Base-by-base conservation (phyloP, 2,329 filamentous ascomycete species). In the Trichoderma guizhouense region DNA sequence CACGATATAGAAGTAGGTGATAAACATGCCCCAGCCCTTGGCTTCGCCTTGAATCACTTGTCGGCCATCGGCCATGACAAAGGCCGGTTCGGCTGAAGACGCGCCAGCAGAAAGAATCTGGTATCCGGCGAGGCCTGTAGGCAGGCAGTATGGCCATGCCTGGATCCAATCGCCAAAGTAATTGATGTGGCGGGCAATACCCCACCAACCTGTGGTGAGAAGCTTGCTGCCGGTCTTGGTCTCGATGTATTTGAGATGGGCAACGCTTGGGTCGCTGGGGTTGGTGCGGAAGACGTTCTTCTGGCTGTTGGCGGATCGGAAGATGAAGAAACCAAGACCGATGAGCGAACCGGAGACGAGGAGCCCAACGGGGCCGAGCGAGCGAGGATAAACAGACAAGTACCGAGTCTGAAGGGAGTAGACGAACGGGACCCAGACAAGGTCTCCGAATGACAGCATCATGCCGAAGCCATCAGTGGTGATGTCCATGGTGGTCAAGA, bases 121-220 rank as follows among this genome's bases (percentile, higher is more conserved):
- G 80, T 95, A 97, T 14, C 95, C 95, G 0, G 94, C 92, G 72
- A 97, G 81, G 1, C 93, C 93, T 0, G 95, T 97, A 1, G 95
- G 95, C 57, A 98, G 86, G 75, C 90, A 93, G 82, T 96, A 98
- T 0, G 94, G 90, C 93, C 94, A 98, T 9, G 92, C 89, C 89
- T 97, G 95, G 75, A 96, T 86, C 95, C 95, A 98, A 83, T 98
- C 95, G 67, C 95, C 95, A 1, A 97, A 83, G 82, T 98, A 98
- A 84, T 98, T 98, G 86, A 98, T 95, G 82, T 98, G 95, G 55
- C 95, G 90, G 0, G 95, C 92, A 26, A 89, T 86, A 57, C 95
- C 95, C 95, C 95, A 98, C 95, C 95, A 98, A 71, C 95, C 95
- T 0, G 92, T 92, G 4, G 90, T 90, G 74, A 98, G 87, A 34